Base-by-base conservation (phyloP, 495 filamentous ascomycete species). In the Penicillium antarcticum region DNA sequence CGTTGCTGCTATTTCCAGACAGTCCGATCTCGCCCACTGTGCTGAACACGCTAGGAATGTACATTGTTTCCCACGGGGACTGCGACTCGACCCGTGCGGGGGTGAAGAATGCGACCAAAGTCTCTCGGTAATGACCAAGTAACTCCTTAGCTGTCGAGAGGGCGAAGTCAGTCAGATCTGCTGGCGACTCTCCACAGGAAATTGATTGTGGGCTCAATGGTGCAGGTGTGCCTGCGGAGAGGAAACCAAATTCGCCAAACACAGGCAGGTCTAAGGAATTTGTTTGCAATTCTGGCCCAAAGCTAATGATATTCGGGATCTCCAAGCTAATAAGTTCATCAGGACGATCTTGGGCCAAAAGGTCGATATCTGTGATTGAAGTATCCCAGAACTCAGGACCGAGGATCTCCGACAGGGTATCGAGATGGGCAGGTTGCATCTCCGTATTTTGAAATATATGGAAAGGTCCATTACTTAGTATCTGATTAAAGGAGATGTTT, bases 1-100 rank as follows among this genome's bases (percentile, higher is more conserved):
- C 39, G 21, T 42, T 42, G 29, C 32, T 37, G 32, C 44, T 36
- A 13, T 37, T 32, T 12, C 44, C 44, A 1, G 32, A 14, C 3
- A 36, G 19, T 13, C 33, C 33, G 24, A 47, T 47, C 12, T 47
- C 44, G n/a, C 44, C 44, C 18, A 35, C 19, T 4, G 44, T 34
- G n/a, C 32, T 26, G 11, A 47, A 14, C 5, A 47, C 13, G 17
- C 44, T 47, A 9, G 44, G 44, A 24, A 47, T 47, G 29, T 47
- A 47, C 8, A 47, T 35, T 17, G 44, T 24, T 36, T 47, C 44
- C 44, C 44, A 47, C 17, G 44, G 44, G 16, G 32, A 47, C 32
- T 47, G 35, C 2, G 32, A n/a, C 19, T n/a, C 35, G 12, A 24
- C 19, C n/a, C 44, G 44, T 9, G 44, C 44, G 2, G 44, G 44